Percentiles rank a stretch among this genome's conserved stretches.
Evolutionary conservation across 371 early-diverging fungal genomes (phyloP).

Genomic region (Mucor velutinosus): DNA sequence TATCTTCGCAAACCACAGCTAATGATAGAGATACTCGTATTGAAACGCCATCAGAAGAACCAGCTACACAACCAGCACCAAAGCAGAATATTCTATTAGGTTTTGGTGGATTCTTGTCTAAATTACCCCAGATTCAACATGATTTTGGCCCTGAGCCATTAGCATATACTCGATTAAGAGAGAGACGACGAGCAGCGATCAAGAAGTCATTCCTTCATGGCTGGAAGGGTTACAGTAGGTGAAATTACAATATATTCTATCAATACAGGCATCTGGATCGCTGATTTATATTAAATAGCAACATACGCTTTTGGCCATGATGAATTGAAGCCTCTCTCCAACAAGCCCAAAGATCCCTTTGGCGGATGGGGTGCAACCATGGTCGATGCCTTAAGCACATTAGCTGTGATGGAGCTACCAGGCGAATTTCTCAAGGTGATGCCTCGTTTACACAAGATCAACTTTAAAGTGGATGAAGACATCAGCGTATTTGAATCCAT

Average conservation of each 20-base stretch:
- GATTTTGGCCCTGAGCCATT: slow-evolving; percentile 20
- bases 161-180: slow-evolving; percentile 19
- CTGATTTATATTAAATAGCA: slow-evolving; percentile 7
- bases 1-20: neutral
- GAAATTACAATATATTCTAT: neutral
- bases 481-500: slow-evolving; percentile 85
- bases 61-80: neutral
- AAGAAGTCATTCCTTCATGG: slow-evolving; percentile 52
- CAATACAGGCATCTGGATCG: neutral
- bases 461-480: slow-evolving; percentile 42
- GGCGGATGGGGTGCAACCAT: slow-evolving; percentile 79
- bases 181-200: slow-evolving; percentile 16
- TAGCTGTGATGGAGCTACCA: slow-evolving; percentile 74
- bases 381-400: slow-evolving; percentile 83
- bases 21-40: neutral
- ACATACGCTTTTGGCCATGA: slow-evolving; percentile 61
- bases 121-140: slow-evolving; percentile 25
- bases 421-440: slow-evolving; percentile 69
- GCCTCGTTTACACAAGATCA: slow-evolving; percentile 53
- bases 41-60: neutral
- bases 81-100: slow-evolving; percentile 21
- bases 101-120: slow-evolving; percentile 21
- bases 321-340: slow-evolving; percentile 56
- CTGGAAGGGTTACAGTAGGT: slow-evolving; percentile 73
- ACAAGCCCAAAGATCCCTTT: slow-evolving; percentile 59